Conservation (phyloP, 2,329 filamentous ascomycete genomes). For the Aspergillus sp. region DNA sequence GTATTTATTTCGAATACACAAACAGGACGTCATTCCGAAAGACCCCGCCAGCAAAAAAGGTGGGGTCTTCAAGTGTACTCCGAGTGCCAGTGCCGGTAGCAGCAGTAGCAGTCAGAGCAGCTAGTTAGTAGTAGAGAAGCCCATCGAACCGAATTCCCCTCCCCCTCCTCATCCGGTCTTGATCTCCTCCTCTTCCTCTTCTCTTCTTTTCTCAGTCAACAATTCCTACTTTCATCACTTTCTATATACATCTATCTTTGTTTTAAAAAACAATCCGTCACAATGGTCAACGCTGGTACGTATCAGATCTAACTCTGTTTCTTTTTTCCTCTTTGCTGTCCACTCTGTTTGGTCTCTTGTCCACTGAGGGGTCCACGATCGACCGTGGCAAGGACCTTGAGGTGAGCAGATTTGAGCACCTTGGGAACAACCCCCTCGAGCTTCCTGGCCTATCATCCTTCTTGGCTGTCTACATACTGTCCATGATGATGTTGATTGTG, state of each 20-base stretch:
- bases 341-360: too few relatives aligned
- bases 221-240: slow-evolving; percentile 1
- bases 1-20: too few relatives aligned
- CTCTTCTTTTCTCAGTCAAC: slow-evolving; percentile 9
- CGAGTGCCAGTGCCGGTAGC: not conserved
- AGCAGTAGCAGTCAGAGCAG: not conserved
- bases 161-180: slow-evolving; percentile 10
- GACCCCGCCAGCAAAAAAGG: slow-evolving; percentile 6
- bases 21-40: slow-evolving; percentile 20
- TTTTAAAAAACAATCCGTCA: slow-evolving; percentile 50
- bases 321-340: slow-evolving; percentile 7
- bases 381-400: slow-evolving; percentile 28
- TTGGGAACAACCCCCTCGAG: slow-evolving; percentile 20
- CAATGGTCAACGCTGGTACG: slow-evolving; percentile 98
- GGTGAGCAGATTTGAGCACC: slow-evolving; percentile 41
- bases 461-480: not conserved
- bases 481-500: slow-evolving; percentile 1
- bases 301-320: slow-evolving; percentile 20
- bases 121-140: not conserved
- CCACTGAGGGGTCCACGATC: slow-evolving; percentile 18
- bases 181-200: slow-evolving; percentile 13
- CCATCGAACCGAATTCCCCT: slow-evolving; percentile 1
- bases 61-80: not conserved
- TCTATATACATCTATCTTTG: slow-evolving; percentile 8
- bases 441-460: slow-evolving; percentile 24